Evolutionary conservation across 345 rosid genomes (phyloP).

Genomic region (Noccaea caerulescens): DNA sequence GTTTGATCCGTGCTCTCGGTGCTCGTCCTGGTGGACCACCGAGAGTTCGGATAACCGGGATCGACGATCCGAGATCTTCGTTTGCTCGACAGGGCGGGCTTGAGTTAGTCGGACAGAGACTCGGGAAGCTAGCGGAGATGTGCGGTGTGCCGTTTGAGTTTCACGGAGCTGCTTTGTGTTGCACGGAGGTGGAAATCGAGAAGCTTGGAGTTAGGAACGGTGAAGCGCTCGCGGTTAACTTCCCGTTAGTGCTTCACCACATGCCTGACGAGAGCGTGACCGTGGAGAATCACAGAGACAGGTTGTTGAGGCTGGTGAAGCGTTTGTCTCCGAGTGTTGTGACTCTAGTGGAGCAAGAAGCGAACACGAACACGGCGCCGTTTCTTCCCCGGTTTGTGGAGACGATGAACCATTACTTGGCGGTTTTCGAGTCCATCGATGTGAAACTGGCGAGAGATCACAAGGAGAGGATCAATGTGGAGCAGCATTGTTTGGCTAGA

Average conservation of each 20-base stretch:
- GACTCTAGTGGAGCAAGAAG: constrained; percentile 90
- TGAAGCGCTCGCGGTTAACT: constrained; percentile 86
- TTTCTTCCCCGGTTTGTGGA: constrained; percentile 75
- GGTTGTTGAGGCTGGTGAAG: constrained; percentile 73
- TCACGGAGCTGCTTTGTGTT: constrained; percentile 57
- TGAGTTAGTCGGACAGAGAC: constrained; percentile 74
- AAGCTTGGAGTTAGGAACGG: constrained; percentile 65
- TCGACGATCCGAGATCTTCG: constrained; percentile 81
- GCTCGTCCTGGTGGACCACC: constrained; percentile 92
- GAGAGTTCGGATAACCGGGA: constrained; percentile 73
- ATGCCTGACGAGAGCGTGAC: constrained; percentile 94
- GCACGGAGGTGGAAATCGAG: constrained; percentile 65
- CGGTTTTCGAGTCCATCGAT: constrained; percentile 84
- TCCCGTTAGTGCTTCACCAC: constrained; percentile 84
- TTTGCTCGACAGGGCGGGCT: constrained; percentile 89
- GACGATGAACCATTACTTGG: constrained; percentile 68
- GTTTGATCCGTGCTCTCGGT: constrained; percentile 88
- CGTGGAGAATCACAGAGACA: constrained; percentile 81
- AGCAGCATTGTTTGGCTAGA: constrained; percentile 96
- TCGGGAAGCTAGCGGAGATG: constrained; percentile 69
- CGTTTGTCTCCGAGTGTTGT: constrained; percentile 81
- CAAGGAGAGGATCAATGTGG: constrained; percentile 82
- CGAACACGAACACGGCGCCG: constrained; percentile 82
- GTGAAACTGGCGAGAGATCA: constrained; percentile 71
- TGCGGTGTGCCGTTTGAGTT: constrained; percentile 86